Evolutionary conservation across 768 basidiomycete genomes (phyloP).

Genomic region (Rhodocollybia butyracea): DNA sequence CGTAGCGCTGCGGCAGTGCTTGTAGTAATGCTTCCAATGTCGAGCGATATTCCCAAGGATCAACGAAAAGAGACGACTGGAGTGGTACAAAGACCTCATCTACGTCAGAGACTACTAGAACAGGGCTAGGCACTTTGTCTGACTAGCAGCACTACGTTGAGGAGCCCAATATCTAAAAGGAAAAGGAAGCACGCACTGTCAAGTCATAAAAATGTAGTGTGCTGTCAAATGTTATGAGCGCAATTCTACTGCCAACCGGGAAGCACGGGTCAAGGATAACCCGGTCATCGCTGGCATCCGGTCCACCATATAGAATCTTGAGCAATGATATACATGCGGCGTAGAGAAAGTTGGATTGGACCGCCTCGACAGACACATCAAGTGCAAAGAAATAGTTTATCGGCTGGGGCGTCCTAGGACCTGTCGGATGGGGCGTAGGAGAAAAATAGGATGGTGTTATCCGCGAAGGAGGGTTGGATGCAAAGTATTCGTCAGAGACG

Average conservation of each 20-base stretch:
- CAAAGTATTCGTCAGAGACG: conserved; percentile 85
- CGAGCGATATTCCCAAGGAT: conserved; percentile 60
- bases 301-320: conserved; percentile 61
- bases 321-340: conserved; percentile 63
- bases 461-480: conserved; percentile 58
- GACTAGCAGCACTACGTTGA: conserved; percentile 30
- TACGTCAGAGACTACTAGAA: conserved; percentile 84
- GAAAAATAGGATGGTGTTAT: conserved; percentile 53
- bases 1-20: conserved; percentile 60
- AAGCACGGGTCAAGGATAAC: conserved; percentile 43
- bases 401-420: conserved; percentile 53
- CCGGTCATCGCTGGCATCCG: conserved; percentile 32
- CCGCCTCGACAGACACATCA: conserved; percentile 73
- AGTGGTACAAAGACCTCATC: conserved; percentile 92
- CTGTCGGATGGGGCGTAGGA: conserved; percentile 41
- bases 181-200: conserved; percentile 52
- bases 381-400: conserved; percentile 83
- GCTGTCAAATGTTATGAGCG: conserved; percentile 79
- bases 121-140: conserved; percentile 45
- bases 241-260: conserved; percentile 55
- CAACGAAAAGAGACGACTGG: conserved; percentile 68
- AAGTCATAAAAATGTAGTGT: conserved; percentile 87
- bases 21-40: conserved; percentile 67
- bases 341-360: conserved; percentile 65
- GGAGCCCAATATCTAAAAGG: background rate